These are phyloP conservation scores for Cutaneotrichosporon spelunceum DNA, from an alignment of 1,284 basidiomycete species.

Conservation along the genomic window DNA sequence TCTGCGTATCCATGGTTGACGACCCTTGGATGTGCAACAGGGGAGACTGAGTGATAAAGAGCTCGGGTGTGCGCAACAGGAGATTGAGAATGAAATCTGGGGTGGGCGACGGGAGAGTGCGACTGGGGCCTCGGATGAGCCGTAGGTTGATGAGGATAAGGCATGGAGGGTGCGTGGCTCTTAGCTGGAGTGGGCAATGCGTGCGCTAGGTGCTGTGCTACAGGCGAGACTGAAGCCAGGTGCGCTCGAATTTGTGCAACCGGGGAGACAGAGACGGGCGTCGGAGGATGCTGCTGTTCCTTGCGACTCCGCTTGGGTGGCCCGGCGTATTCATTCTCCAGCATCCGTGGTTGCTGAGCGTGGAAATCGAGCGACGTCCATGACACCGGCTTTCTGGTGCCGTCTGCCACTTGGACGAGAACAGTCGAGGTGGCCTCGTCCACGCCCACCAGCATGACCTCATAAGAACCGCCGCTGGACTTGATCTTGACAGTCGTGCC, in stretches of 20 bases:
- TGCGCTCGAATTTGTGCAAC: background rate
- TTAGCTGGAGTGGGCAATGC: background rate
- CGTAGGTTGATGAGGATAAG: background rate
- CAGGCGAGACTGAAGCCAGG: background rate
- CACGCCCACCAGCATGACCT: slow-evolving; percentile 68
- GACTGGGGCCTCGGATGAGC: background rate
- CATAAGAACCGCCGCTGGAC: slow-evolving; percentile 59
- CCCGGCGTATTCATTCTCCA: slow-evolving; percentile 24
- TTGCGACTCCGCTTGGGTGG: slow-evolving; percentile 24
- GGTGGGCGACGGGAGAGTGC: background rate
- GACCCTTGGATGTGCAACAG: background rate
- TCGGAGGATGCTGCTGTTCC: slow-evolving; percentile 6
- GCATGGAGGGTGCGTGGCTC: no score
- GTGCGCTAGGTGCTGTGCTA: background rate
- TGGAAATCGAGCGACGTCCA: slow-evolving; percentile 24
- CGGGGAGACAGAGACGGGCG: background rate
- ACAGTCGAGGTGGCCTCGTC: slow-evolving; percentile 65
- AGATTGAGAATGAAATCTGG: background rate
- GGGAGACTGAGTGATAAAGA: background rate
- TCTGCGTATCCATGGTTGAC: slow-evolving; percentile 5
- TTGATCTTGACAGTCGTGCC: slow-evolving; percentile 76
- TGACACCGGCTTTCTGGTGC: slow-evolving; percentile 4
- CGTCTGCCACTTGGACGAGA: slow-evolving; percentile 55
- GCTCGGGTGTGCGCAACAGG: background rate
- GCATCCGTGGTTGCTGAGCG: slow-evolving; percentile 12